Conservation (phyloP, 2,329 filamentous ascomycete species). For the Plenodomus tracheiphilus region DNA sequence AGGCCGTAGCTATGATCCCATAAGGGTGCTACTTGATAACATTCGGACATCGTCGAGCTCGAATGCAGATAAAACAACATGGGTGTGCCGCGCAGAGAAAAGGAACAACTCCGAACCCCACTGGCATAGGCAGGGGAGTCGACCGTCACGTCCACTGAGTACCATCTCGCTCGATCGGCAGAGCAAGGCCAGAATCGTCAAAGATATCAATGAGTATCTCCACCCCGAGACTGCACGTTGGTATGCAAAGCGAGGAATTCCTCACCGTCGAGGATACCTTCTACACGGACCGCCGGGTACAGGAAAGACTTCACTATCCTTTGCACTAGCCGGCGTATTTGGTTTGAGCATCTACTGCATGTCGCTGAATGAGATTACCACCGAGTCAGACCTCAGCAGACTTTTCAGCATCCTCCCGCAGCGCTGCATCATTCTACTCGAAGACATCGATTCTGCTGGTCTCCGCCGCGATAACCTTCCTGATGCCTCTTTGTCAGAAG, state of each 20-base stretch:
- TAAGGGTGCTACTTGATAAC: conserved; percentile 51
- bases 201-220: conserved; percentile 77
- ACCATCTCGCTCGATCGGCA: conserved; percentile 73
- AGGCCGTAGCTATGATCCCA: conserved; percentile 52
- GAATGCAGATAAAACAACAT: conserved; percentile 47
- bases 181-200: conserved; percentile 67
- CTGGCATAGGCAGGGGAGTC: conserved; percentile 50
- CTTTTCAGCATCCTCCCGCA: conserved; percentile 49
- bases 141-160: conserved; percentile 71
- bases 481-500: neutral
- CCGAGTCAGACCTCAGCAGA: conserved; percentile 62
- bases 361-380: conserved; percentile 66
- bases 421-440: conserved; percentile 51
- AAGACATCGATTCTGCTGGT: conserved; percentile 54
- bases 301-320: conserved; percentile 62
- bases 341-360: conserved; percentile 52
- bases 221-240: conserved; percentile 71
- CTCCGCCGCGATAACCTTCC: conserved; percentile 43
- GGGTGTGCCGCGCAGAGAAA: too few relatives aligned
- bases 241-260: conserved; percentile 83
- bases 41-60: conserved; percentile 51
- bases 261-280: conserved; percentile 81
- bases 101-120: too few relatives aligned
- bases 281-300: conserved; percentile 80
- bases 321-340: conserved; percentile 52